These are phyloP conservation scores for Skeletonema grethae DNA, from an alignment of 108 stramenopile species.

Conservation along the genomic window DNA sequence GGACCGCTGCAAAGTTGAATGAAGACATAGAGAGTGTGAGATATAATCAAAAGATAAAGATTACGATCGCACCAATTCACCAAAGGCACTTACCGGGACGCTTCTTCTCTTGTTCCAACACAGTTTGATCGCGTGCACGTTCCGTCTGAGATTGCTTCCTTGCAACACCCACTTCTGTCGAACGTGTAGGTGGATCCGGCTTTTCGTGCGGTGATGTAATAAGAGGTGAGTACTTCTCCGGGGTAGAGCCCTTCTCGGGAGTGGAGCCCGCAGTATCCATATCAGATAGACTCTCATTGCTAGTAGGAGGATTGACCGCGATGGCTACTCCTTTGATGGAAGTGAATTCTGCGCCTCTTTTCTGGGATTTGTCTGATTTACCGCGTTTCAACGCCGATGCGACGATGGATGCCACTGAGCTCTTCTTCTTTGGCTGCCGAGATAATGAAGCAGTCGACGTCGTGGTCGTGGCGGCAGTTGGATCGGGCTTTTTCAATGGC, in stretches of 20 bases:
- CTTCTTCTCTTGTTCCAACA: neutral
- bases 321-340: neutral
- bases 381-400: no score
- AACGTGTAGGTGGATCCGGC: constrained; percentile 8
- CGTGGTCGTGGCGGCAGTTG: neutral
- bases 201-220: constrained; percentile 15
- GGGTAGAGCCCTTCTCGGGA: constrained; percentile 28
- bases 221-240: constrained; percentile 18
- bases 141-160: neutral
- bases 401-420: neutral
- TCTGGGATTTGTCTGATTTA: neutral
- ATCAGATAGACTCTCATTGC: constrained; percentile 3
- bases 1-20: neutral
- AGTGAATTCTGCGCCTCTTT: neutral
- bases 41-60: neutral
- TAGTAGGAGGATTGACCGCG: neutral
- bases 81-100: neutral
- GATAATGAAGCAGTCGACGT: neutral
- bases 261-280: constrained; percentile 26
- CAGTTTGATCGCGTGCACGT: neutral
- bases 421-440: neutral
- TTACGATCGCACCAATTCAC: neutral
- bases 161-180: neutral
- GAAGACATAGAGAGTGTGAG: neutral
- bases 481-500: constrained; percentile 37